These are phyloP conservation scores for Sclerotinia spermophila DNA, from an alignment of 2,329 filamentous ascomycete genomes.

Conservation along the genomic window DNA sequence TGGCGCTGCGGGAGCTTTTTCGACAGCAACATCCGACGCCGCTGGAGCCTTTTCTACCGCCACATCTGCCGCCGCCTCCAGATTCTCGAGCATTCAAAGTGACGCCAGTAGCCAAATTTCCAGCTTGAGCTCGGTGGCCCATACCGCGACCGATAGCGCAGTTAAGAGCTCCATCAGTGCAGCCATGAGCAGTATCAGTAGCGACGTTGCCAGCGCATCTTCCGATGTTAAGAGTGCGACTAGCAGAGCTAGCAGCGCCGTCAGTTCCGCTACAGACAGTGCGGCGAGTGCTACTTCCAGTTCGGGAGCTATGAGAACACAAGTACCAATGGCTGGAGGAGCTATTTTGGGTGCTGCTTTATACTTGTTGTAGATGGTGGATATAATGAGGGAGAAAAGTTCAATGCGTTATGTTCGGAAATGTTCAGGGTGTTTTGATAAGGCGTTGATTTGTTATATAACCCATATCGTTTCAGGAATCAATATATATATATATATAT, in stretches of 20 bases:
- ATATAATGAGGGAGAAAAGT: not conserved
- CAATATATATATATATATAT: not conserved
- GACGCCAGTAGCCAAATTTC: slow-evolving; percentile 10
- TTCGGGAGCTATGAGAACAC: slow-evolving; percentile 17
- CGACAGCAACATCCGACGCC: not conserved
- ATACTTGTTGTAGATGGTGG: slow-evolving; percentile 16
- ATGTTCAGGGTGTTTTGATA: not conserved
- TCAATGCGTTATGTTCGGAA: not conserved
- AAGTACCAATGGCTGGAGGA: slow-evolving; percentile 14
- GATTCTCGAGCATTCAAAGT: not conserved
- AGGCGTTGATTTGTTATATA: not conserved
- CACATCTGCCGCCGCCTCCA: slow-evolving; percentile 9
- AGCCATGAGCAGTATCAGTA: slow-evolving; percentile 10
- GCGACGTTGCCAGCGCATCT: slow-evolving; percentile 2
- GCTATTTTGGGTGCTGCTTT: slow-evolving; percentile 15
- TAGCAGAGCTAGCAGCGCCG: slow-evolving; percentile 6
- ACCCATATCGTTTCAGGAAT: not conserved
- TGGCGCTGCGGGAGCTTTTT: not conserved
- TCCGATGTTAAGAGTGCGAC: not conserved
- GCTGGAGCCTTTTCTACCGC: not conserved
- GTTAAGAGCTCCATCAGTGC: slow-evolving; percentile 14
- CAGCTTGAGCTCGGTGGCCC: slow-evolving; percentile 11
- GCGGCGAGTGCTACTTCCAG: slow-evolving; percentile 5
- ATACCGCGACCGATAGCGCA: slow-evolving; percentile 8
- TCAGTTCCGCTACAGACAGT: not conserved